Conservation (phyloP, 2,329 filamentous ascomycete genomes). For the Colletotrichum tropicicola region DNA sequence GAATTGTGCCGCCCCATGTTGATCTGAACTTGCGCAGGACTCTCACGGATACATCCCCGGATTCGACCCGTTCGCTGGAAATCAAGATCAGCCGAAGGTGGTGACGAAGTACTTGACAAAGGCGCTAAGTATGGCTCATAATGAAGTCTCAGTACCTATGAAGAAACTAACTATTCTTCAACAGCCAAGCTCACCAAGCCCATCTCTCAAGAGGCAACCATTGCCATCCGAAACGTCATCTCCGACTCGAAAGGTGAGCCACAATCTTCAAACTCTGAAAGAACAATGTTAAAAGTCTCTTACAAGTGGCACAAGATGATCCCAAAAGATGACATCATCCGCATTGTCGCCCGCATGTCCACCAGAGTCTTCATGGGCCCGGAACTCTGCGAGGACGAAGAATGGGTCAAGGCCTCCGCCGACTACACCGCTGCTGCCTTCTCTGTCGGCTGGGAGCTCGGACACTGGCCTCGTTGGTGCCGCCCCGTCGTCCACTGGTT, state of each 20-base stretch:
- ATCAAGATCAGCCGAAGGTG: neutral
- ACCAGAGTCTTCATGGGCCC: conserved; percentile 33
- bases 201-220: conserved; percentile 3
- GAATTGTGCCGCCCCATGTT: neutral
- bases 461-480: conserved; percentile 28
- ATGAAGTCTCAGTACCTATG: rapidly evolving
- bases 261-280: rapidly evolving
- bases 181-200: conserved; percentile 18
- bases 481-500: conserved; percentile 32
- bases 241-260: neutral
- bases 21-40: neutral
- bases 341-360: conserved; percentile 31
- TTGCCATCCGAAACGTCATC: neutral
- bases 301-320: conserved; percentile 29
- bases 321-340: conserved; percentile 3
- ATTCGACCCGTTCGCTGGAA: neutral
- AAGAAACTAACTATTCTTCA: neutral
- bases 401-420: conserved; percentile 30
- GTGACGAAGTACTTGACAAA: conserved; percentile 13
- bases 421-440: conserved; percentile 19
- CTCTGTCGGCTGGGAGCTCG: conserved; percentile 4
- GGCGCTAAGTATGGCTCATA: neutral
- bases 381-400: conserved; percentile 15
- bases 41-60: conserved; percentile 5
- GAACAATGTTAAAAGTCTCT: too few species aligned